Conservation (phyloP, 192 early-diverging fungal genomes). For the Coemansia sp. region DNA sequence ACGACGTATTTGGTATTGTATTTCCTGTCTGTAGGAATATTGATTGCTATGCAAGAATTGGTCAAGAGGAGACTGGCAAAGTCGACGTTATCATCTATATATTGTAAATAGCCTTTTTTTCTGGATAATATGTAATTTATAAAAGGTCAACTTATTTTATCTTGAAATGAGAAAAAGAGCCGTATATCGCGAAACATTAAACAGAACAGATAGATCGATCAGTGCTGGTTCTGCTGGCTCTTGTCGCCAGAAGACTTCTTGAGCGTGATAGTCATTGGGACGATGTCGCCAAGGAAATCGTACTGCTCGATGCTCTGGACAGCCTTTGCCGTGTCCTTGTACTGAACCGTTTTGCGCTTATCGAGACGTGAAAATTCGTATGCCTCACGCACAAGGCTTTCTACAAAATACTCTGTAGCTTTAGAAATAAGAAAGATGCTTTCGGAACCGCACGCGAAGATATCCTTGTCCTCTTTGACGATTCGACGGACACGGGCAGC, state of each 20-base stretch:
- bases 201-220: background rate
- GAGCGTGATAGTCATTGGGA: constrained; percentile 34
- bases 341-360: constrained; percentile 71
- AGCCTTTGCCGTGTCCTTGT: constrained; percentile 69
- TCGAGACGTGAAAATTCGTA: constrained; percentile 62
- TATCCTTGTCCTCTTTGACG: constrained; percentile 76
- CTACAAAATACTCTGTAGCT: constrained; percentile 72
- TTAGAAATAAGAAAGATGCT: constrained; percentile 64
- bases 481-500: constrained; percentile 69
- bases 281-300: constrained; percentile 48
- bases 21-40: too few relatives aligned
- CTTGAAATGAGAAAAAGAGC: too few relatives aligned
- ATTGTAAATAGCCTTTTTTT: background rate
- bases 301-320: constrained; percentile 56
- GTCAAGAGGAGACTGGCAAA: too few relatives aligned
- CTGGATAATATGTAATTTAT: background rate
- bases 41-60: too few relatives aligned
- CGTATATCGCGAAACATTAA: too few relatives aligned
- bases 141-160: too few relatives aligned
- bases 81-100: too few relatives aligned
- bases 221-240: background rate
- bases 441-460: constrained; percentile 66
- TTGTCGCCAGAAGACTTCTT: constrained; percentile 17
- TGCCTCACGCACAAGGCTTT: constrained; percentile 63
- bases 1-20: too few relatives aligned